Conservation (phyloP, 1,284 basidiomycete genomes). For the Xerocomus amazonicus region DNA sequence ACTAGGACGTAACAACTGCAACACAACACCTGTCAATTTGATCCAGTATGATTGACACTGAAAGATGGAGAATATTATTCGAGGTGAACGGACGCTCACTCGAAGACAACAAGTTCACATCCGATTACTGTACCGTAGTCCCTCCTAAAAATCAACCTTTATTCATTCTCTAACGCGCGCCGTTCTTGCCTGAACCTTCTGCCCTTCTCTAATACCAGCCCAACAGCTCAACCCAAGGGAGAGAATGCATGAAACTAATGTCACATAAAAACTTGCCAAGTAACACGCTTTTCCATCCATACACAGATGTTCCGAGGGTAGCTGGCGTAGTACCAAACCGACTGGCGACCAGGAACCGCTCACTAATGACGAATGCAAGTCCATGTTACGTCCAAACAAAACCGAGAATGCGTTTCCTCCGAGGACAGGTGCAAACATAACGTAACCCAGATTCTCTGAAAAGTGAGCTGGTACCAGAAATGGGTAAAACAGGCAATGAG, state of each 20-base stretch:
- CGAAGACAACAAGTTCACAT: no score
- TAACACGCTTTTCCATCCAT: conserved; percentile 48
- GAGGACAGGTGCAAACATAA: conserved; percentile 74
- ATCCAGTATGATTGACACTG: no score
- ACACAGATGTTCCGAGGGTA: conserved; percentile 40
- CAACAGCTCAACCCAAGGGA: conserved; percentile 44
- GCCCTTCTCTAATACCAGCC: conserved; percentile 41
- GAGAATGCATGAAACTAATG: conserved; percentile 40
- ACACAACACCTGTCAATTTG: no score
- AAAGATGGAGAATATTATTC: no score
- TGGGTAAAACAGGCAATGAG: background rate
- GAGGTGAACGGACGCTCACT: no score
- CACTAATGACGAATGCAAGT: conserved; percentile 47
- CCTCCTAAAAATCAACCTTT: no score
- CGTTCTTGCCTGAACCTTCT: conserved; percentile 11
- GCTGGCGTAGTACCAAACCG: conserved; percentile 15
- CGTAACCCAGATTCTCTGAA: conserved; percentile 87
- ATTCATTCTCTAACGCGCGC: background rate
- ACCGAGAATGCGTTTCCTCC: conserved; percentile 85
- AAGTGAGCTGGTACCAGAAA: conserved; percentile 49
- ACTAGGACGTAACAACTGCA: no score
- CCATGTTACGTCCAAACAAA: conserved; percentile 77
- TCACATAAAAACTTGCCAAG: conserved; percentile 42
- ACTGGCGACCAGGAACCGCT: conserved; percentile 4
- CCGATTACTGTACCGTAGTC: no score